Evolutionary conservation across 306 rosid genomes (phyloP).

Genomic region (Senna siamea): DNA sequence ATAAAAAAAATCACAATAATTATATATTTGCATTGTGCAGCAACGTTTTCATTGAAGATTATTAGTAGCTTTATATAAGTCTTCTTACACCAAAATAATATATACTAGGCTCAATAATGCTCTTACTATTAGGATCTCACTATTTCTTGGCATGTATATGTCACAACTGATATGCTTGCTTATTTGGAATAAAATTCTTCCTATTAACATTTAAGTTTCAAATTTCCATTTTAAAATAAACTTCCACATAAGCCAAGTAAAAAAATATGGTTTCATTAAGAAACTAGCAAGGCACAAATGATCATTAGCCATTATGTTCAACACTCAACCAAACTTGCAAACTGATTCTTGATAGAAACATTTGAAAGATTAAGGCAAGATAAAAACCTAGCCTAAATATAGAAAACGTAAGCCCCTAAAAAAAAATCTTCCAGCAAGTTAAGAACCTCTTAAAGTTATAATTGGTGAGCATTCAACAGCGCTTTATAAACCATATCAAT

Average conservation of each 20-base stretch:
- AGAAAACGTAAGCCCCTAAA: conserved; percentile 43
- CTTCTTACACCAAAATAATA: conserved; percentile 31
- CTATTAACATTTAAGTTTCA: background rate
- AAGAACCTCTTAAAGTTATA: conserved; percentile 40
- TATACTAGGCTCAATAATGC: conserved; percentile 44
- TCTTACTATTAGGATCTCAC: conserved; percentile 22
- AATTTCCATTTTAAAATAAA: background rate
- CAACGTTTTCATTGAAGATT: conserved; percentile 38
- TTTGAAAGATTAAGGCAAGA: background rate
- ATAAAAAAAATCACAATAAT: conserved; percentile 22
- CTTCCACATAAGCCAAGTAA: background rate
- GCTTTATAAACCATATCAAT: conserved; percentile 59
- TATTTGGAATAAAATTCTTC: conserved; percentile 17
- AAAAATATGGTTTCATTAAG: conserved; percentile 30
- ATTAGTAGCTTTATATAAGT: conserved; percentile 35
- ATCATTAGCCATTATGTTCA: conserved; percentile 20
- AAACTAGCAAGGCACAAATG: conserved; percentile 45
- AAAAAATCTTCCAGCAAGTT: conserved; percentile 37
- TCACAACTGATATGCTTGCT: conserved; percentile 25
- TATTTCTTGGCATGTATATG: conserved; percentile 42
- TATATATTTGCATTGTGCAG: conserved; percentile 44
- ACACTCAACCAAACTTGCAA: conserved; percentile 38
- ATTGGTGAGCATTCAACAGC: conserved; percentile 58
- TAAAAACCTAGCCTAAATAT: conserved; percentile 1
- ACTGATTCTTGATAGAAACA: conserved; percentile 26